Evolutionary conservation across 1,284 basidiomycete species (phyloP), one percentile per base, ranked within the genome.

Genomic region (Fomitopsis palustris): DNA sequence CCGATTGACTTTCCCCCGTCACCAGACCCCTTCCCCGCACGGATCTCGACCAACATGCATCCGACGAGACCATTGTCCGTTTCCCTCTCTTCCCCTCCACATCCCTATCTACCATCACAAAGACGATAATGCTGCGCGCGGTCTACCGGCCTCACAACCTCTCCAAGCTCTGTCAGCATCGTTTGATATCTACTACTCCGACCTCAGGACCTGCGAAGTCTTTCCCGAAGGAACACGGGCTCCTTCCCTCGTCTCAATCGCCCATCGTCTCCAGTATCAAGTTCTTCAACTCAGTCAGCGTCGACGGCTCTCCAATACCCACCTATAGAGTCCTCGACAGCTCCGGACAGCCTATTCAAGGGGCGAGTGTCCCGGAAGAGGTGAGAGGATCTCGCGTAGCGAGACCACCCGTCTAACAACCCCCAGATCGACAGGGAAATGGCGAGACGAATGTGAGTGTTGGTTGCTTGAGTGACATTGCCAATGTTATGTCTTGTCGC

Each of bases 291-390:
- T 84, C 88, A 0, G 83, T 92, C 33, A 82, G 81, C 41, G 77
- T 77, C 21, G 80, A 81, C 43, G 78, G 81, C 25, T 76, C 78
- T 23, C 81, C 82, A 67, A 90, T 95, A 64, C 91, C 93, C 9
- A 92, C 92, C 1, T 95, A 87, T 74, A 81, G 93, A 57, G 82
- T 95, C 0, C 73, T 96, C 37, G 92, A 95, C 74, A 88, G 91
- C 49, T 77, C 83, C 61, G 93, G 93, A 4, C 77, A 83, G 61
- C 81, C 83, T 3, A 75, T 95, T 31, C 83, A 91, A 29, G 90
- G 87, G 2, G 92, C 88, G 17, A 78, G 84, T 59, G 67, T 90
- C 14, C 92, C 92, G 62, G 84, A 93, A 72, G 49, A 52, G 49
- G 49, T 52, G n/a, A 52, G 49, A 4, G 49, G 4, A 17, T 52